phyloP scores from a whole-genome alignment of 2,329 filamentous ascomycete species.

The Trichothecium sympodiale region DNA sequence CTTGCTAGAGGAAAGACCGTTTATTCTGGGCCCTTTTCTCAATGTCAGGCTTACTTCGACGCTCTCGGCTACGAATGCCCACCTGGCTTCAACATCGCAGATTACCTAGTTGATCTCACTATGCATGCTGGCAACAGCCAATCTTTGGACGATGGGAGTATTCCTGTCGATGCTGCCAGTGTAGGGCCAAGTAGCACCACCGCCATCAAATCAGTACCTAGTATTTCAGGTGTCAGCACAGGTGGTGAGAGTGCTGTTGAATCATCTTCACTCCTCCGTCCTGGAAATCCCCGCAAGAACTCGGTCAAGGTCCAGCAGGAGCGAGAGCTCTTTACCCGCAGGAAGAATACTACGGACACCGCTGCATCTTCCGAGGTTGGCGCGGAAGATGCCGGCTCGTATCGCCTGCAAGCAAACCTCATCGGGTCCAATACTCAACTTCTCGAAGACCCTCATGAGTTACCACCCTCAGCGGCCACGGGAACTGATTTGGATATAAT shows the following conservation, averaged over 20 bases:
- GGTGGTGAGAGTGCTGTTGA: constrained; percentile 56
- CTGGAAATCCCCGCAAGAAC: constrained; percentile 59
- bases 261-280: constrained; percentile 44
- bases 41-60: constrained; percentile 89
- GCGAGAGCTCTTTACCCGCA: constrained; percentile 78
- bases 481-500: constrained; percentile 75
- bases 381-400: constrained; percentile 36
- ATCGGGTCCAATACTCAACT: constrained; percentile 41
- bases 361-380: constrained; percentile 49
- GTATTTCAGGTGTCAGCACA: constrained; percentile 64
- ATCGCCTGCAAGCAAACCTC: constrained; percentile 37
- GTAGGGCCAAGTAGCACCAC: constrained; percentile 77
- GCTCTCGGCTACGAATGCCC: constrained; percentile 86
- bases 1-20: constrained; percentile 82
- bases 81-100: constrained; percentile 95
- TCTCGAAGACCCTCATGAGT: constrained; percentile 57
- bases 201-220: constrained; percentile 83
- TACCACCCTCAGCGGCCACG: constrained; percentile 46
- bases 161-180: constrained; percentile 46
- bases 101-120: constrained; percentile 92
- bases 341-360: constrained; percentile 47
- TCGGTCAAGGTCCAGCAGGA: constrained; percentile 84
- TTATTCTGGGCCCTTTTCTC: constrained; percentile 81
- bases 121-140: constrained; percentile 75
- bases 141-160: constrained; percentile 41